Percentiles rank a stretch among this genome's conserved stretches.
phyloP scores from a whole-genome alignment of 805 yeast species.

The Kuraishia molischiana region DNA sequence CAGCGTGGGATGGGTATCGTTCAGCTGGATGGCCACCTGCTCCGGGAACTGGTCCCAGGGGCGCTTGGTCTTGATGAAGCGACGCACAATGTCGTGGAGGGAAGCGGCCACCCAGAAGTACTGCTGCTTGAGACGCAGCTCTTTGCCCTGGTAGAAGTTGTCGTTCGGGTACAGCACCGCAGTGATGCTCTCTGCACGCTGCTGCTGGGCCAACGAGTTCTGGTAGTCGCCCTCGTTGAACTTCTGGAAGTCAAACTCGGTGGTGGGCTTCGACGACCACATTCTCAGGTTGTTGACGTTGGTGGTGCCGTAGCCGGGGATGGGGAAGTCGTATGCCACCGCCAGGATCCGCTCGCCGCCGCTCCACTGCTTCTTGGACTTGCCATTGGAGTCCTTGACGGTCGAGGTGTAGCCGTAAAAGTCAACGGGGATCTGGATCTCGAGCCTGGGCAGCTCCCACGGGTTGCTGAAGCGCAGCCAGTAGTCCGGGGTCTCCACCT shows the following conservation, averaged over 20 bases:
- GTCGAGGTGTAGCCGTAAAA: constrained; percentile 77
- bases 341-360: constrained; percentile 90
- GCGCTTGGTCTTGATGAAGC: constrained; percentile 70
- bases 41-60: constrained; percentile 82
- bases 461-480: constrained; percentile 88
- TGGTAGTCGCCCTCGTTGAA: constrained; percentile 88
- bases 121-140: constrained; percentile 86
- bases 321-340: constrained; percentile 84
- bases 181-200: constrained; percentile 84
- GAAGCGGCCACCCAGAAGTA: constrained; percentile 97
- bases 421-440: constrained; percentile 82
- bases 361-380: constrained; percentile 58
- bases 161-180: constrained; percentile 93
- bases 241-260: constrained; percentile 84
- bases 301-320: constrained; percentile 78
- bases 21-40: constrained; percentile 83
- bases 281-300: constrained; percentile 83
- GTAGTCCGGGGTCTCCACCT: constrained; percentile 90
- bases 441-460: constrained; percentile 86
- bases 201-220: constrained; percentile 76
- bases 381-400: constrained; percentile 38
- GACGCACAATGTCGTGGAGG: constrained; percentile 79
- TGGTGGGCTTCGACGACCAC: constrained; percentile 86
- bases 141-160: constrained; percentile 86
- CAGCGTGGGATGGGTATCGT: constrained; percentile 91